Conservation (phyloP, 139 green algal species). For the Auxenochlorella pyrenoidosa region DNA sequence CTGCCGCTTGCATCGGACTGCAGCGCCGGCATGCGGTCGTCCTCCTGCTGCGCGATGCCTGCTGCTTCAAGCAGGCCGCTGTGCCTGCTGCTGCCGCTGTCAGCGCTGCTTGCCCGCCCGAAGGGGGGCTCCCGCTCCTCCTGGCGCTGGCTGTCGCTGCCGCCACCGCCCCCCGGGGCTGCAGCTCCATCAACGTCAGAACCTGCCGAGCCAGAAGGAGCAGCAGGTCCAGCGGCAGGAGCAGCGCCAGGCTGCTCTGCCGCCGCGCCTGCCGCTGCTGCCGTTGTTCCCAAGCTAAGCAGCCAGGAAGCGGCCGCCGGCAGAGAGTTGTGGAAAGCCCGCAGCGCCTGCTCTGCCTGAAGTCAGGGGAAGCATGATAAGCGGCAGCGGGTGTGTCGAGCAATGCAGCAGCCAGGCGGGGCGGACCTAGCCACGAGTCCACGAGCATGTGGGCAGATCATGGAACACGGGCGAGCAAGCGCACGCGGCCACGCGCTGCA, state of each 20-base stretch:
- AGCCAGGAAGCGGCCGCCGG: slow-evolving; percentile 18
- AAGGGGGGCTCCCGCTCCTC: too few species aligned
- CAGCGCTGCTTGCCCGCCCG: too few species aligned
- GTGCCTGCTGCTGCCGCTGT: neutral
- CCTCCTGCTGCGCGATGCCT: neutral
- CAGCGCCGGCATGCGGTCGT: neutral
- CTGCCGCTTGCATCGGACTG: neutral
- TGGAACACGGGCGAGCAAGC: too few species aligned
- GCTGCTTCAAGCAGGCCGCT: neutral
- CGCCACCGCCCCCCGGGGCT: neutral
- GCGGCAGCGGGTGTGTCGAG: too few species aligned
- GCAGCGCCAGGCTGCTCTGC: neutral
- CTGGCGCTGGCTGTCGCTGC: neutral
- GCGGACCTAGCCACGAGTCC: neutral
- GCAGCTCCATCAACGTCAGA: too few species aligned
- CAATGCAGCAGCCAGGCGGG: neutral
- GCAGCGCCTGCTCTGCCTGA: slow-evolving; percentile 35
- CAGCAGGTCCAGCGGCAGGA: neutral
- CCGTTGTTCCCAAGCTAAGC: neutral
- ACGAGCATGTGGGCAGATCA: too few species aligned
- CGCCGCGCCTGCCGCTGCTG: neutral
- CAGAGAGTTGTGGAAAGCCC: slow-evolving; percentile 31
- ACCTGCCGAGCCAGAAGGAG: too few species aligned
- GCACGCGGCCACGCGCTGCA: neutral
- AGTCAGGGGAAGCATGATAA: neutral